A percentile compares a stretch with the other conserved stretches of the same genome.
These are phyloP conservation scores for Agrostemma githago DNA, from an alignment of 148 eudicot species.

Conservation along the genomic window DNA sequence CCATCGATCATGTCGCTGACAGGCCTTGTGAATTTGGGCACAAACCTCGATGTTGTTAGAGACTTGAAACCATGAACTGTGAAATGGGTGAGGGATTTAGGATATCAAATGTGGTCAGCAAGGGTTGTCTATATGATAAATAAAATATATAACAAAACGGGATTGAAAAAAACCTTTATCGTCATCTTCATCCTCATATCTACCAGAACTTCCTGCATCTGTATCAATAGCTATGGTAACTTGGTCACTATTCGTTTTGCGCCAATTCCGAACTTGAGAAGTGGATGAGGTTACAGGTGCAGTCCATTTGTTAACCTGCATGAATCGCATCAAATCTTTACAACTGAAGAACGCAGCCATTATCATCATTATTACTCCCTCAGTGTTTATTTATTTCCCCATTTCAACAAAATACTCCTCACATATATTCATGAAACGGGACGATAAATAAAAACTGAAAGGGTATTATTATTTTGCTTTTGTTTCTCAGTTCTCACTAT, in stretches of 20 bases:
- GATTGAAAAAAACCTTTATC: slow-evolving; percentile 63
- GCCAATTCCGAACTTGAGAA: slow-evolving; percentile 89
- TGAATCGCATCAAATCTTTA: slow-evolving; percentile 14
- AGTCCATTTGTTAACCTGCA: slow-evolving; percentile 79
- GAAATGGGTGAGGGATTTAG: slow-evolving; percentile 6
- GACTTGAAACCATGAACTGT: slow-evolving; percentile 99
- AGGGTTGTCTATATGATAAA: slow-evolving; percentile 9
- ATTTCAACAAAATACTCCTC: neutral
- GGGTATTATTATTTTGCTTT: neutral
- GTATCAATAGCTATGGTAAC: slow-evolving; percentile 81
- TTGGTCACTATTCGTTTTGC: slow-evolving; percentile 84
- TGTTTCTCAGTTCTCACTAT: neutral
- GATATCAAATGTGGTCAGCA: slow-evolving; percentile 9
- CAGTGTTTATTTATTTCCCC: neutral
- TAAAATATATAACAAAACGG: neutral
- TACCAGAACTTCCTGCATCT: slow-evolving; percentile 43
- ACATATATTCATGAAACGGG: too few relatives aligned
- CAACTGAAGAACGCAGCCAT: neutral
- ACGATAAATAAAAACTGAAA: too few relatives aligned
- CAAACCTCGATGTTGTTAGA: slow-evolving; percentile 70
- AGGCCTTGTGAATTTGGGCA: slow-evolving; percentile 95
- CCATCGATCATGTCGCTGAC: slow-evolving; percentile 88
- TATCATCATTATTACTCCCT: too few relatives aligned
- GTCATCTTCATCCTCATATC: slow-evolving; percentile 81
- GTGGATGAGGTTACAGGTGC: slow-evolving; percentile 53